Base-by-base conservation (phyloP, 306 rosid species). In the Prosopis cineraria region DNA sequence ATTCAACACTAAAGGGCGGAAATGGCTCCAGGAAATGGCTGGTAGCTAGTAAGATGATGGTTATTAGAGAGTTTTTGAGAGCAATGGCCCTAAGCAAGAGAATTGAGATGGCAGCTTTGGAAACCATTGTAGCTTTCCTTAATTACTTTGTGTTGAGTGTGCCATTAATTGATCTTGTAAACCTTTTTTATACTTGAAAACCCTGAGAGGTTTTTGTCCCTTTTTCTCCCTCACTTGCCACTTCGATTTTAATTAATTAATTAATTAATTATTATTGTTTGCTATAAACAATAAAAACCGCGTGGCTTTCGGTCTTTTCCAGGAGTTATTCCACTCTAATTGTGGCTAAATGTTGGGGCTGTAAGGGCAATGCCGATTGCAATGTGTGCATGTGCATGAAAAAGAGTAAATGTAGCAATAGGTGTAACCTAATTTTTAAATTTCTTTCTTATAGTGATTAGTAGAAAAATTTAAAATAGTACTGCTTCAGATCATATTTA, bases 21-120 rank as follows among this genome's bases (percentile, higher is more conserved):
- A n/a, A n/a, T n/a, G n/a, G n/a, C n/a, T n/a, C n/a, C 20, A 1
- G 56, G 79, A 60, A 76, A 19, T 34, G 76, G 79, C 85, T 30
- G 10, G 80, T 58, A 67, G 64, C 24, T 3, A 90, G 4, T 25
- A 87, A 8, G 31, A 59, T 80, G 3, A 71, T 62, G 22, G 87
- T 56, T 64, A 52, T 24, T 22, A 55, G 6, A 9, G 62, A 55
- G 14, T 16, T 6, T 8, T 3, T 3, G 1, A 55, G 7, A 55
- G 30, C 4, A 7, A 55, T 4, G 10, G 4, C 3, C 13, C 62
- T 55, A 10, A 55, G 62, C 25, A 55, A 6, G 29, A 55, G 22
- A 22, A 24, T 9, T 55, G 62, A 55, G 14, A 7, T 3, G 3
- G 29, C 60, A 53, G 29, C 62, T 22, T 22, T 10, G 29, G 62